phyloP scores from a whole-genome alignment of 2,329 filamentous ascomycete genomes.

The Scedosporium dehoogii region DNA sequence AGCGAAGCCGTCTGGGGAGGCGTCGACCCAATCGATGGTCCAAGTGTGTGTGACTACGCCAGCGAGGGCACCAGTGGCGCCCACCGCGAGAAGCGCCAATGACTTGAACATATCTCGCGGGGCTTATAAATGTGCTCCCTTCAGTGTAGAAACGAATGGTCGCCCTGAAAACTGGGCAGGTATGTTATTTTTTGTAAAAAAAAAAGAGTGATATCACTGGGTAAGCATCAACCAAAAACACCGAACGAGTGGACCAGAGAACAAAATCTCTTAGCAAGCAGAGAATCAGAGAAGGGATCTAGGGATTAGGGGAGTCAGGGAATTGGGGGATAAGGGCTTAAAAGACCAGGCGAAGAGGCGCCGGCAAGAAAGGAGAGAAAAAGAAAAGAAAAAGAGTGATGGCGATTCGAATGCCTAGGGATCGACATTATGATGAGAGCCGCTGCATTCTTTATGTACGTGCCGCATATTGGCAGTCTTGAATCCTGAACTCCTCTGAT shows the following conservation, averaged over 20 bases:
- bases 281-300: too few relatives aligned
- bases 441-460: not conserved
- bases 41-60: slow-evolving; percentile 8
- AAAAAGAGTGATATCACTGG: too few relatives aligned
- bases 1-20: slow-evolving; percentile 9
- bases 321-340: not conserved
- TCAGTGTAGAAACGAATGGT: not conserved
- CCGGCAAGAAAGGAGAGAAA: not conserved
- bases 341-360: not conserved
- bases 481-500: not conserved
- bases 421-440: not conserved
- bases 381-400: not conserved
- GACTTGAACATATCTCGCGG: not conserved
- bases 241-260: too few relatives aligned
- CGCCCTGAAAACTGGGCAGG: too few relatives aligned
- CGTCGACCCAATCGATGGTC: slow-evolving; percentile 10
- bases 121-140: not conserved
- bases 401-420: not conserved
- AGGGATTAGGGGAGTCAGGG: too few relatives aligned
- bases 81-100: not conserved
- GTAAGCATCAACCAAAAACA: too few relatives aligned
- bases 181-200: too few relatives aligned
- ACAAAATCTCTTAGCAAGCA: too few relatives aligned
- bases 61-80: slow-evolving; percentile 6
- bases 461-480: not conserved